Conservation (phyloP, 75 land plant species). For the Cryptomeria japonica region DNA sequence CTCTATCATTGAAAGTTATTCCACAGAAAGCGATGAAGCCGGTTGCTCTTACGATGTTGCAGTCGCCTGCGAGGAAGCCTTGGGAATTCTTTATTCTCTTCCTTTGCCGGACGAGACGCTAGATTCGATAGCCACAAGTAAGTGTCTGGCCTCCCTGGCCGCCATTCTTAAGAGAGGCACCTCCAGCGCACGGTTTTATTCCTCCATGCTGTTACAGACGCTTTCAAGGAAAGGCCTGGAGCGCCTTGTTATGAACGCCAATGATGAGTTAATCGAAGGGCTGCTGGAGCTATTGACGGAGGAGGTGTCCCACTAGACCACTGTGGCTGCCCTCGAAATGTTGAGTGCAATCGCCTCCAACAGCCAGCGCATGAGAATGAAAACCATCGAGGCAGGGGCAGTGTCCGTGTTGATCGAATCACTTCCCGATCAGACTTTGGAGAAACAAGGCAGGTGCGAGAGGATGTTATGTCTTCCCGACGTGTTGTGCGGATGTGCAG, state of each 20-base stretch:
- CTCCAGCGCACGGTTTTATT: constrained; percentile 24
- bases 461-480: constrained; percentile 30
- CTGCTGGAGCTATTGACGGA: constrained; percentile 44
- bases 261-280: constrained; percentile 30
- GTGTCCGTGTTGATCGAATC: constrained; percentile 52
- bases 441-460: constrained; percentile 27
- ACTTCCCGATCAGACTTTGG: constrained; percentile 31
- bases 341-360: constrained; percentile 16
- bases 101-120: not conserved
- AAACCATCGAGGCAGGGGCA: constrained; percentile 60
- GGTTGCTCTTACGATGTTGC: not conserved
- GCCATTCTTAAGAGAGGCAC: constrained; percentile 29
- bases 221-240: constrained; percentile 17
- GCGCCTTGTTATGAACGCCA: constrained; percentile 1
- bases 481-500: constrained; percentile 35
- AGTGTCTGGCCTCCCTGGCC: constrained; percentile 11
- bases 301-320: constrained; percentile 23
- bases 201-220: constrained; percentile 29
- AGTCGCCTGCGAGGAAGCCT: constrained; percentile 31
- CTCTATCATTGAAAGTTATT: not conserved
- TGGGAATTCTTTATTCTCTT: constrained; percentile 17
- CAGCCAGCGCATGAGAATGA: constrained; percentile 26
- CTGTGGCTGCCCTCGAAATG: constrained; percentile 31
- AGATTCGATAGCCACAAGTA: not conserved
- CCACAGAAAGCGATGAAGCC: constrained; percentile 6